Evolutionary conservation across 23 red algal genomes (phyloP), one percentile per base, ranked within the genome.

Genomic region (Chondrus crispus): DNA sequence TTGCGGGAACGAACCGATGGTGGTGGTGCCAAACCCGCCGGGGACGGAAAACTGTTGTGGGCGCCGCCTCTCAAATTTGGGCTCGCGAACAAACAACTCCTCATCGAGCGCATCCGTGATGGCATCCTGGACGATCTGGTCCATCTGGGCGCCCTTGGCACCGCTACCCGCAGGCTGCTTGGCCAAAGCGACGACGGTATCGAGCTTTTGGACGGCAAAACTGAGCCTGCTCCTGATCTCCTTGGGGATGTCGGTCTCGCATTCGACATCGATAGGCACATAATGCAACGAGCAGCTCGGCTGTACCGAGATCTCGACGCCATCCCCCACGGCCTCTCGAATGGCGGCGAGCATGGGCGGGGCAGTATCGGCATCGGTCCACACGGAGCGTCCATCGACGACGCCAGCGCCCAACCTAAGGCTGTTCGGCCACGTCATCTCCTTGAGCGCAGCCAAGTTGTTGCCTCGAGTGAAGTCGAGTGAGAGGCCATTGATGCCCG

Each of bases 1-100:
- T 64, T 95, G 96, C 14, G 96, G 81, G 48, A 98, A 98, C 32
- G 85, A 92, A 51, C 96, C 96, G 66, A 98, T 98, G 41, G 91
- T 95, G 9, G 92, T 98, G 3, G 92, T 98, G n/a, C 73, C 83
- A 55, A 93, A 83, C 33, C 81, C 89, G 12, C 82, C 83, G 13
- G 69, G 32, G 51, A 89, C 88, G 39, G 75, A 85, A 55, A 91
- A 88, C 47, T 96, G 94, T 33, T 92, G 82, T 22, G 74, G 58
- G 49, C 87, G 87, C 30, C 94, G 87, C 69, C 87, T 76, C 50
- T 83, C 84, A 52, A 92, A 96, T 1, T 66, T 3, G 46, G 81
- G 51, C 11, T 20, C 39, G 37, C 92, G 80, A 38, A 19, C 40
- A 58, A 95, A 89, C 24, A 90, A 53, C 26, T 32, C 57, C 35